Conservation (phyloP, 2,329 filamentous ascomycete genomes). For the Fusarium continuum region DNA sequence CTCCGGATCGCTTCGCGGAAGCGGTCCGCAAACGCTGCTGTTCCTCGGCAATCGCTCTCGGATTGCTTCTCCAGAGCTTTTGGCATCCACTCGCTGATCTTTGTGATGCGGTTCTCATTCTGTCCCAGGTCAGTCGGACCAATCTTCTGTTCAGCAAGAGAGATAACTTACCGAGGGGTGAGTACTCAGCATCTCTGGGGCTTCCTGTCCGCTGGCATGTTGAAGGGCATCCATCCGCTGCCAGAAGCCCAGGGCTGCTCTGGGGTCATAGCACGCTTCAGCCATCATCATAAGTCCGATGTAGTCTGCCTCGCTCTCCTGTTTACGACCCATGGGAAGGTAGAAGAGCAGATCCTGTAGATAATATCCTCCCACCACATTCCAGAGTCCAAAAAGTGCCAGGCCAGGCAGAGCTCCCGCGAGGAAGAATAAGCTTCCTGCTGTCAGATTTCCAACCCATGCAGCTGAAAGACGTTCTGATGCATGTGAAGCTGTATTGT, state of each 20-base stretch:
- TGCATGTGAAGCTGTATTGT: conserved; percentile 74
- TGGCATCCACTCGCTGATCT: conserved; percentile 71
- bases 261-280: conserved; percentile 78
- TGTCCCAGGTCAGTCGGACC: conserved; percentile 40
- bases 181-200: conserved; percentile 78
- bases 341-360: conserved; percentile 71
- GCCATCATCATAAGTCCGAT: conserved; percentile 87
- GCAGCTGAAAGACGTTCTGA: conserved; percentile 69
- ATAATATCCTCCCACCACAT: conserved; percentile 54
- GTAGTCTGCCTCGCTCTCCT: conserved; percentile 82
- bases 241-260: conserved; percentile 73
- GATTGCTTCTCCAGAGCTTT: conserved; percentile 63
- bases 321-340: conserved; percentile 73
- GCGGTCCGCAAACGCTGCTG: conserved; percentile 60
- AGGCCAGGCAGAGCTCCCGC: conserved; percentile 55
- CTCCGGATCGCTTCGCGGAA: conserved; percentile 60
- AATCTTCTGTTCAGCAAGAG: not conserved
- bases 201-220: conserved; percentile 53
- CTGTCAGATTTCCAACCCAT: conserved; percentile 61
- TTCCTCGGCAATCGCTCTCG: conserved; percentile 64
- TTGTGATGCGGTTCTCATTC: conserved; percentile 70
- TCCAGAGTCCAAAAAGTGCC: conserved; percentile 51
- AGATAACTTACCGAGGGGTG: conserved; percentile 72
- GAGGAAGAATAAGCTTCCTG: conserved; percentile 60
- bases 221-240: conserved; percentile 67